Percentiles rank a stretch among this genome's conserved stretches.
Conservation (phyloP, 805 yeast species). For the Ogataea nitratoaversa region DNA sequence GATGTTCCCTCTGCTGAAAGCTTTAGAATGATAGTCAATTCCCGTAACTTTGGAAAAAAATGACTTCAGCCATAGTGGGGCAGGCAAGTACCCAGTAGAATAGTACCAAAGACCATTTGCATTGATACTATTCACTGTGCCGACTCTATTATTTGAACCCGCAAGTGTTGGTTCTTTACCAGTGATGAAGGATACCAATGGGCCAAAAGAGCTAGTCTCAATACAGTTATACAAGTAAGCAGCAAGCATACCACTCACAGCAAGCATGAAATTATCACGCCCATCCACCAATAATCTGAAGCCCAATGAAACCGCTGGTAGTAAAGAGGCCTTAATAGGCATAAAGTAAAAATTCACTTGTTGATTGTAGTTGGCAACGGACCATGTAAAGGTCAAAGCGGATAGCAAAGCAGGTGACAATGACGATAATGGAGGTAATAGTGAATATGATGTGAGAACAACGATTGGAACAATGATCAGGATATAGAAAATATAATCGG, state of each 20-base stretch:
- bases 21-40: constrained; percentile 27
- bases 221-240: constrained; percentile 61
- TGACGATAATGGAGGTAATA: constrained; percentile 27
- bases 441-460: constrained; percentile 28
- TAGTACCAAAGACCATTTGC: constrained; percentile 34
- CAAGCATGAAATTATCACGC: constrained; percentile 34
- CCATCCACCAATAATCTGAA: constrained; percentile 45
- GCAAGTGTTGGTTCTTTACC: constrained; percentile 26
- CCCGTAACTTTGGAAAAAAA: constrained; percentile 29
- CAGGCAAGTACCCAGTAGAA: constrained; percentile 51
- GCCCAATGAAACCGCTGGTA: constrained; percentile 41
- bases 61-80: constrained; percentile 44
- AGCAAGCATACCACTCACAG: constrained; percentile 47
- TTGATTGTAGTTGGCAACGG: constrained; percentile 49
- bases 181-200: constrained; percentile 30
- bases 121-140: constrained; percentile 23
- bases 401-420: constrained; percentile 40
- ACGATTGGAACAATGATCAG: constrained; percentile 46
- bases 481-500: constrained; percentile 55
- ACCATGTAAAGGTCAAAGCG: constrained; percentile 60
- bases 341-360: constrained; percentile 49
- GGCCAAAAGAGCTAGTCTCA: constrained; percentile 53
- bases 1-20: constrained; percentile 21
- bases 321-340: constrained; percentile 52
- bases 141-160: constrained; percentile 25